Evolutionary conservation across 78 protist genomes (phyloP), one percentile per base, ranked within the genome.

Genomic region (Tieghemostelium lacteum): DNA sequence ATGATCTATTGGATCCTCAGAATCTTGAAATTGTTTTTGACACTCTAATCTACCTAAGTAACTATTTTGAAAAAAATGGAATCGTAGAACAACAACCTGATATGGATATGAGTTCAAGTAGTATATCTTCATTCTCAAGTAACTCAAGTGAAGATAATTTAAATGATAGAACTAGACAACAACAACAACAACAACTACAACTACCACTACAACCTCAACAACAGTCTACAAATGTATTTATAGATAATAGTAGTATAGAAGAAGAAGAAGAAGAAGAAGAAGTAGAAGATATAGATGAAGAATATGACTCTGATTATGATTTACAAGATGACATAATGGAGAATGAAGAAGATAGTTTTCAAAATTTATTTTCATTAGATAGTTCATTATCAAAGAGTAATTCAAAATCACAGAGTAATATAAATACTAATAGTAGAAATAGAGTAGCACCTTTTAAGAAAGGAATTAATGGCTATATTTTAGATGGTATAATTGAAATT

Each of bases 381-480:
- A 29, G 5, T 29, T 29, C 7, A 28, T 5, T 5, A 28, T 5
- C 17, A 14, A 28, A 19, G 17, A 29, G 12, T 61, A 61, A 17
- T 28, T 19, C 8, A 28, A 61, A 61, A 28, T 28, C 20, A 28
- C 4, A 61, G 20, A 61, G 29, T 29, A 61, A 61, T 61, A 7
- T 29, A 14, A 7, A 29, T 61, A 28, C 5, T 61, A 61, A 61
- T 61, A 29, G 10, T 36, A 64, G 28, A 28, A 64, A 14, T 64
- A 12, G 36, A 36, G 26, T 72, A 1, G 33, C 34, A 54, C 61
- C n/a, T 45, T 29, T 24, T 17, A 66, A 80, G 28, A 80, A 80
- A 42, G 88, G 76, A 36, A 34, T 78, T 12, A 78, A 78, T 78
- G 88, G 88, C 8, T 54, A 67, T 80, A 80, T 80, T 45, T 80